Conservation (phyloP, 2,329 filamentous ascomycete species). For the Aphanocladium album region DNA sequence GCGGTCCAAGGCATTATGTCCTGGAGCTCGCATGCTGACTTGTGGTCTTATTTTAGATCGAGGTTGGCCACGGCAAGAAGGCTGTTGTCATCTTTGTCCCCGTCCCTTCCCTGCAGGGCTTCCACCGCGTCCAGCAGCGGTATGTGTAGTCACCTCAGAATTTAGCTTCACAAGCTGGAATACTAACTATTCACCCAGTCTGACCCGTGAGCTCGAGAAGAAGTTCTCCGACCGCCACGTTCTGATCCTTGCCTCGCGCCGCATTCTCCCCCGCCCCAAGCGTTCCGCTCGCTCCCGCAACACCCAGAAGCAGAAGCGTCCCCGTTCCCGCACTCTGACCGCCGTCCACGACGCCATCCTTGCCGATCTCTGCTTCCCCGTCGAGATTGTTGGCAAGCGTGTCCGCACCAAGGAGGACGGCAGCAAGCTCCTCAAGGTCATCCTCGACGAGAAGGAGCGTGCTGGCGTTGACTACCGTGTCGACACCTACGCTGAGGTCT, state of each 20-base stretch:
- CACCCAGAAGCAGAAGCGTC: slow-evolving; percentile 97
- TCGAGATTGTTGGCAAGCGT: slow-evolving; percentile 99
- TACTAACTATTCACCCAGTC: slow-evolving; percentile 51
- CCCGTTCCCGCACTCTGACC: slow-evolving; percentile 94
- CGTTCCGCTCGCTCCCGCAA: slow-evolving; percentile 94
- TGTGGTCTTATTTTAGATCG: slow-evolving; percentile 74
- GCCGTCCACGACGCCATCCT: slow-evolving; percentile 99
- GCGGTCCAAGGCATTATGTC: slow-evolving; percentile 63
- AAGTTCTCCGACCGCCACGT: slow-evolving; percentile 99
- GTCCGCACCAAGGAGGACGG: slow-evolving; percentile 98
- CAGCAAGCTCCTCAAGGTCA: slow-evolving; percentile 96
- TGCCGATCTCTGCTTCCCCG: slow-evolving; percentile 95
- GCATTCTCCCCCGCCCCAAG: slow-evolving; percentile 98
- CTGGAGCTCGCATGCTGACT: slow-evolving; percentile 75
- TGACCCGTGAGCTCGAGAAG: slow-evolving; percentile 99
- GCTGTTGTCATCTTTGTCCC: slow-evolving; percentile 99
- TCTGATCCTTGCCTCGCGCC: slow-evolving; percentile 96
- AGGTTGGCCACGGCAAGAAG: slow-evolving; percentile 99
- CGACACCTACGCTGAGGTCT: slow-evolving; percentile 99
- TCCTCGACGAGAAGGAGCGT: slow-evolving; percentile 99
- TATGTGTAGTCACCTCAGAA: slow-evolving; percentile 38
- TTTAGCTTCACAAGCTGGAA: not conserved
- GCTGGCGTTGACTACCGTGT: slow-evolving; percentile 99
- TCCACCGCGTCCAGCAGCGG: slow-evolving; percentile 99
- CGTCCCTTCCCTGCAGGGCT: slow-evolving; percentile 94